Evolutionary conservation across 176 grass and related monocot genomes (phyloP), one percentile per base, ranked within the genome.

Genomic region (Bolboschoenus planiculmis): DNA sequence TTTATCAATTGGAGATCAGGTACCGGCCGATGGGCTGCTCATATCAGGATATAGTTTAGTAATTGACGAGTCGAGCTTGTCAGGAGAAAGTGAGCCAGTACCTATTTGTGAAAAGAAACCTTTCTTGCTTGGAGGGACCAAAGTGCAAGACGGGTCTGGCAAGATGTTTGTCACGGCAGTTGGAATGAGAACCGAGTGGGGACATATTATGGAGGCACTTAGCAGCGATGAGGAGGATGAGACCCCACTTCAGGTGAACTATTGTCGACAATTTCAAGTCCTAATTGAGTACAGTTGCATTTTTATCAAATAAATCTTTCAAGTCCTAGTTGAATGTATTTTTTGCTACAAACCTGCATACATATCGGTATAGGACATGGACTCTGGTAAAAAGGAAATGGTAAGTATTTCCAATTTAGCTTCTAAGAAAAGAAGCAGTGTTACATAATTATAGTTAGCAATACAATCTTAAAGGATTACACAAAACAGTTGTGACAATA

Each of bases 181-280:
- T 3, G 96, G 96, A 40, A 98, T 95, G 92, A 85, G 89, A 46
- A 98, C 96, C 11, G 96, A 98, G 84, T 98, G 96, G 96, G 95
- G 96, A 54, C 92, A 98, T 56, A 88, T 98, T 82, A 93, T 98
- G 92, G 96, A 98, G 84, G 94, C 96, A 24, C 84, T 98, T 10
- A 93, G 90, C 82, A 90, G 89, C 79, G 92, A 86, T 70, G 92
- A 92, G 48, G 96, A 95, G 65, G 92, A 98, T 83, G 96, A 98
- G 84, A 98, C 96, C 56, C 96, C 96, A 29, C 86, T 98, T 57
- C 95, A 82, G 79, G 79, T 82, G 40, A 62, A 63, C 42, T 61
- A 21, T 26, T 40, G 9, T 9, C 57, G 11, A 75, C 50, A 76
- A 10, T 44, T 43, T 68, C 18, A 72, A 51, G 13, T 51, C 15